Evolutionary conservation across 257 asterid species (phyloP), one percentile per base, ranked within the genome.

Genomic region (Gentiana dahurica): DNA sequence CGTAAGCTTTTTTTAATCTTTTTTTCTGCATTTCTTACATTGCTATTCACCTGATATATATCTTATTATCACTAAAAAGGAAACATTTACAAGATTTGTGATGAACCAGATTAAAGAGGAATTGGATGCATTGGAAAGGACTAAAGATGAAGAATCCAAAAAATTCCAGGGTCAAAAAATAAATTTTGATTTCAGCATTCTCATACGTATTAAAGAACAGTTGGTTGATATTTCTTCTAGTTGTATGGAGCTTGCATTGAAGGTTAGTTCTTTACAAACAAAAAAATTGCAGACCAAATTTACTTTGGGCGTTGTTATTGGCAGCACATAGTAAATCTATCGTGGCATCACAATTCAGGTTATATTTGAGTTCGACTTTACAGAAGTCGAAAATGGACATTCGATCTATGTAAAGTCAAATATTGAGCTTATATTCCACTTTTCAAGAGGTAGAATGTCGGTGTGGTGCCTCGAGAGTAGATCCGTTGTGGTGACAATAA

Each of bases 171-270:
- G 83, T 59, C 92, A 89, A 61, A 89, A 86, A 65, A 86, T 89
- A 81, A 72, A 59, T 56, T 86, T 89, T 53, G 89, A 89, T 67
- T 89, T 83, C 53, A 64, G 87, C 67, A 75, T 89, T 73, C 82
- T 89, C n/a, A 12, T 81, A 57, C 84, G 74, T 0, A 86, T 89
- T 73, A 89, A 89, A 66, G 97, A 89, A 65, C 58, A 73, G 53
- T 66, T 81, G 85, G 97, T 89, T 12, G 95, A 83, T 67, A 77
- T 86, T 58, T 89, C 97, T 51, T 86, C 97, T 10, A 65, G 74
- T 72, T 89, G 95, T 35, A 86, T 86, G 95, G 95, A 89, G 65
- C 61, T 71, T 55, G 89, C 91, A n/a, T 83, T 89, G 35, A 83
- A 89, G 97, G 97, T 84, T 60, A 62, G 80, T 68, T 12, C 32